These are phyloP conservation scores for Colletotrichum truncatum DNA, from an alignment of 2,329 filamentous ascomycete genomes.

Conservation along the genomic window DNA sequence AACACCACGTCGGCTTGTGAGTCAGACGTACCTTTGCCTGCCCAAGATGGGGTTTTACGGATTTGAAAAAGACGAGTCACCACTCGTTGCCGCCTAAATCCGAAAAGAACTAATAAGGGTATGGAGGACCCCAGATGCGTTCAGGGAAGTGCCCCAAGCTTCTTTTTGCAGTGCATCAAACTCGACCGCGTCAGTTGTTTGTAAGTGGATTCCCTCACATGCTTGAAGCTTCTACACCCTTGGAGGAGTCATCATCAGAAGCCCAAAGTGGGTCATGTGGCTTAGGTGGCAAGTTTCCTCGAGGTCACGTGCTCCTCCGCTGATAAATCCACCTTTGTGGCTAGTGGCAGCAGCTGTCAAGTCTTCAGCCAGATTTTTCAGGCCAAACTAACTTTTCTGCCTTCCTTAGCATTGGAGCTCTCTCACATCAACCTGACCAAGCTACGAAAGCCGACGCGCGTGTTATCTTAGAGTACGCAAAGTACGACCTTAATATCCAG, in stretches of 20 bases:
- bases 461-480: constrained; percentile 23
- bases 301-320: constrained; percentile 8
- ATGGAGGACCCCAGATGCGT: neutral
- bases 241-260: neutral
- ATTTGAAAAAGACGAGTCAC: neutral
- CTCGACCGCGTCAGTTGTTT: neutral
- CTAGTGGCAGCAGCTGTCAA: neutral
- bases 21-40: constrained; percentile 1
- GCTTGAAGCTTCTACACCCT: neutral
- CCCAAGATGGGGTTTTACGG: neutral
- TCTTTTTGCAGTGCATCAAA: neutral
- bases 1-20: constrained; percentile 4
- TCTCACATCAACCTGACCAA: neutral
- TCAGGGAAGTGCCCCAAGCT: neutral
- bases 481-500: constrained; percentile 12
- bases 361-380: constrained; percentile 26
- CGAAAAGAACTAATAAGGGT: neutral
- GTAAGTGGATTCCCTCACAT: constrained; percentile 16
- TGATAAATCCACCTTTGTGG: constrained; percentile 13
- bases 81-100: constrained; percentile 14
- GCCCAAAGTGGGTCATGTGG: constrained; percentile 1
- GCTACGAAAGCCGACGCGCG: constrained; percentile 8
- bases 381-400: constrained; percentile 27
- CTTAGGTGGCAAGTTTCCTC: neutral
- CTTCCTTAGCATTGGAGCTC: constrained; percentile 19